These are phyloP conservation scores for Cajanus cajan DNA, from an alignment of 306 rosid genomes.

Conservation along the genomic window DNA sequence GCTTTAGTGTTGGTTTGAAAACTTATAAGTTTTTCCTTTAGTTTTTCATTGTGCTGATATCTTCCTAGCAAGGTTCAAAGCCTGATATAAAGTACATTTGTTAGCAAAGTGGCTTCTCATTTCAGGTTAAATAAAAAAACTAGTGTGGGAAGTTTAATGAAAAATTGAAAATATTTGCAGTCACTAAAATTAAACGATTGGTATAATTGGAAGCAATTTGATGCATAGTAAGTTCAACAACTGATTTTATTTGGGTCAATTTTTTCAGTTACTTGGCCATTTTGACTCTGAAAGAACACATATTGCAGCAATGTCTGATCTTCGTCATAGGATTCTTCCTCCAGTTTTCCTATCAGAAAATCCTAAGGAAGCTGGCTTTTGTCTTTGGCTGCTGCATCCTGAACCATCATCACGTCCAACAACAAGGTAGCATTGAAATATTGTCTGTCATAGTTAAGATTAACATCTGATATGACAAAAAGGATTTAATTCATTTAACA, in stretches of 20 bases:
- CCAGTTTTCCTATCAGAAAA: slow-evolving; percentile 76
- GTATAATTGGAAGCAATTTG: slow-evolving; percentile 18
- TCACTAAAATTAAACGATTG: slow-evolving; percentile 5
- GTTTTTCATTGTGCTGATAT: background rate
- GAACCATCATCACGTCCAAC: slow-evolving; percentile 85
- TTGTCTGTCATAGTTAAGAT: slow-evolving; percentile 19
- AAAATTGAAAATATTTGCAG: slow-evolving; percentile 22
- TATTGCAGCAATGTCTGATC: slow-evolving; percentile 72
- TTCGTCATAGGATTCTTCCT: slow-evolving; percentile 84
- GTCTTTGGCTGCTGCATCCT: slow-evolving; percentile 94
- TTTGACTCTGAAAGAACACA: slow-evolving; percentile 68
- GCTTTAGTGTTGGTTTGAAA: slow-evolving; percentile 2
- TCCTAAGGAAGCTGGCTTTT: slow-evolving; percentile 87
- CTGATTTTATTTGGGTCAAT: slow-evolving; percentile 34
- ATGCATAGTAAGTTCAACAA: slow-evolving; percentile 12
- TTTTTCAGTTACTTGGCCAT: slow-evolving; percentile 79
- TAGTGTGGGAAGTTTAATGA: background rate
- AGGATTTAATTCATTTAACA: background rate
- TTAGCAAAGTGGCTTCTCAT: background rate
- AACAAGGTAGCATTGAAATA: slow-evolving; percentile 57
- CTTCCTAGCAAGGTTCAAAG: background rate
- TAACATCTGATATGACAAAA: background rate
- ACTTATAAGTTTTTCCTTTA: background rate
- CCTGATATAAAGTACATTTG: slow-evolving; percentile 10
- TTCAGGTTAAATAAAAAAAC: slow-evolving; percentile 12